phyloP scores from a whole-genome alignment of 78 protist genomes.

The Thecamonas trahens region DNA sequence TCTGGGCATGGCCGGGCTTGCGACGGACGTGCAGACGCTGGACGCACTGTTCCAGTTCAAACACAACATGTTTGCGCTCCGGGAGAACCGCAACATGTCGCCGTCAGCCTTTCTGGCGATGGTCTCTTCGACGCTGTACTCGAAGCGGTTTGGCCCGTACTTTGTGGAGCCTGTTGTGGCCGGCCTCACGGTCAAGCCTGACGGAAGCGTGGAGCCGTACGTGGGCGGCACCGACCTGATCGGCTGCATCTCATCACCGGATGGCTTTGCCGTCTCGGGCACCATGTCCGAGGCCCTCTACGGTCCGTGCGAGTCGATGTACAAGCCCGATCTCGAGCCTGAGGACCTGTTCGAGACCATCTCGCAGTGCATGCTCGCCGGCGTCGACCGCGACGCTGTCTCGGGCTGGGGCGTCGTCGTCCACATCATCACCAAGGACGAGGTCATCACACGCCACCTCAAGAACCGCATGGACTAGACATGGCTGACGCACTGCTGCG shows the following conservation, averaged over 20 bases:
- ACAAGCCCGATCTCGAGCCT: conserved; percentile 52
- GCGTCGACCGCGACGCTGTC: conserved; percentile 89
- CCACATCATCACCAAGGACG: conserved; percentile 63
- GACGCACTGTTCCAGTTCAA: conserved; percentile 49
- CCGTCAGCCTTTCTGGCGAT: conserved; percentile 63
- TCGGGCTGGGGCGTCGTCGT: conserved; percentile 95
- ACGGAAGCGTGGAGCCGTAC: conserved; percentile 50
- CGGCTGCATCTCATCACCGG: conserved; percentile 75
- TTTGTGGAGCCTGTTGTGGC: conserved; percentile 88
- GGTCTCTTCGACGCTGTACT: conserved; percentile 70
- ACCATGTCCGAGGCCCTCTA: conserved; percentile 67
- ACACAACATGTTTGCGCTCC: conserved; percentile 67
- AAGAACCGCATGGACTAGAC: too few species aligned
- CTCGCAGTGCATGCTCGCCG: conserved; percentile 68
- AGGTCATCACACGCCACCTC: too few species aligned
- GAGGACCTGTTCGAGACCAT: conserved; percentile 41
- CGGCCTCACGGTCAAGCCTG: conserved; percentile 64
- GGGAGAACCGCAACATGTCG: conserved; percentile 88
- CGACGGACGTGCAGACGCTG: conserved; percentile 87
- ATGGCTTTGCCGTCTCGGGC: conserved; percentile 83
- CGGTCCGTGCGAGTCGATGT: conserved; percentile 82
- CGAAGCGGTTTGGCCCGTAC: conserved; percentile 88
- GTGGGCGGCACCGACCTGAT: conserved; percentile 77
- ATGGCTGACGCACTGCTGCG: too few species aligned
- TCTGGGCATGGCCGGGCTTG: conserved; percentile 85